Evolutionary conservation across 371 early-diverging fungal genomes (phyloP).

Genomic region (Mortierella sp.): DNA sequence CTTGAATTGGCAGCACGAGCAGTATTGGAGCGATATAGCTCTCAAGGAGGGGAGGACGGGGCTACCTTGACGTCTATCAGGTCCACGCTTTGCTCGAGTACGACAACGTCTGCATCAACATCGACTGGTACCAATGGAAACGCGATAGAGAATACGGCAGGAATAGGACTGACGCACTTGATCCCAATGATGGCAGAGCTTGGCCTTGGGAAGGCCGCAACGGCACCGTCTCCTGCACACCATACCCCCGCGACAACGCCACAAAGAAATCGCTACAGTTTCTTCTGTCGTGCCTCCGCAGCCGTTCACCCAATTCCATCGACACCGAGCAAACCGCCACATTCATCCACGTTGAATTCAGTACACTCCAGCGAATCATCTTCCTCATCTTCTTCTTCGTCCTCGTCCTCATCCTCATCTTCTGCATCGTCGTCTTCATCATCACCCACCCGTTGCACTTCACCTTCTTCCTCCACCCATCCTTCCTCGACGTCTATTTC

Average conservation of each 20-base stretch:
- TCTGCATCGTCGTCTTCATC: slow-evolving; percentile 9
- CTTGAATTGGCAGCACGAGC: slow-evolving; percentile 46
- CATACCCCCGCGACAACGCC: not conserved
- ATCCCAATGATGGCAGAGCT: slow-evolving; percentile 34
- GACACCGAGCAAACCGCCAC: slow-evolving; percentile 15
- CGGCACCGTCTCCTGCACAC: slow-evolving; percentile 2
- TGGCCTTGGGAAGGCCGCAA: slow-evolving; percentile 22
- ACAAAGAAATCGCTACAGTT: slow-evolving; percentile 39
- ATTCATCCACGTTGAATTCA: slow-evolving; percentile 15
- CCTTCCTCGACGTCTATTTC: slow-evolving; percentile 7
- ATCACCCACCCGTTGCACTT: not conserved
- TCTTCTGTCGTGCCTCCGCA: slow-evolving; percentile 37
- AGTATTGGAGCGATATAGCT: slow-evolving; percentile 31
- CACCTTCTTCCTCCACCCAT: slow-evolving; percentile 10
- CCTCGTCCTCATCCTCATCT: slow-evolving; percentile 10
- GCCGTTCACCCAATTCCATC: slow-evolving; percentile 34
- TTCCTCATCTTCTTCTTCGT: slow-evolving; percentile 9
- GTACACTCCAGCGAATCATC: slow-evolving; percentile 15
- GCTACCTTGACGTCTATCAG: not conserved
- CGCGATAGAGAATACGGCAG: not conserved
- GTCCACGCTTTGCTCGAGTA: not conserved
- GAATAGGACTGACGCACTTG: slow-evolving; percentile 14
- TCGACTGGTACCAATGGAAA: not conserved
- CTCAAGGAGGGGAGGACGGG: slow-evolving; percentile 7
- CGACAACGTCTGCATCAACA: not conserved